phyloP scores from a whole-genome alignment of 1,284 basidiomycete species.

The Malassezia obtusa region DNA sequence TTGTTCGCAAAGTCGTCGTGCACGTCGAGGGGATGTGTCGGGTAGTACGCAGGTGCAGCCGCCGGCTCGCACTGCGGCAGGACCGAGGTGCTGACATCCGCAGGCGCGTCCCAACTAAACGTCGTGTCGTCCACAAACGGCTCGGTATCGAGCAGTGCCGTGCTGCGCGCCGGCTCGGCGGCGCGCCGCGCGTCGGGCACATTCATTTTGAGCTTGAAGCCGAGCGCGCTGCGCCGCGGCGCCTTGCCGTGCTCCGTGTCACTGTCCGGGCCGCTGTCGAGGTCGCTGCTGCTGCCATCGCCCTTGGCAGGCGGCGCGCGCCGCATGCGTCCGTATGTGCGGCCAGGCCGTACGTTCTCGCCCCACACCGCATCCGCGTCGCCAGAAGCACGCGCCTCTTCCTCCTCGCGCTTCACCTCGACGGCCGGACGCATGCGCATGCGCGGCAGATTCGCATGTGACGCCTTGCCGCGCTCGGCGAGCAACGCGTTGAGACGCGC shows the following conservation, averaged over 20 bases:
- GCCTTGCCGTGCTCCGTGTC: not conserved
- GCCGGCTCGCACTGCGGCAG: constrained; percentile 26
- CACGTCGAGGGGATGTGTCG: constrained; percentile 38
- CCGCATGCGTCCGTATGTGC: constrained; percentile 6
- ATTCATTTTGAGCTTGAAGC: constrained; percentile 5
- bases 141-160: constrained; percentile 3
- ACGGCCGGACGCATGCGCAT: not conserved
- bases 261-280: not conserved
- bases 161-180: not conserved
- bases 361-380: not conserved
- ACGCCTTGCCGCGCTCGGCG: constrained; percentile 1
- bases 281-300: not conserved
- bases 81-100: constrained; percentile 2
- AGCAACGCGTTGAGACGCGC: constrained; percentile 1
- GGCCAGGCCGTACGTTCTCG: not conserved
- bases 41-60: constrained; percentile 25
- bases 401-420: not conserved
- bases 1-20: constrained; percentile 37
- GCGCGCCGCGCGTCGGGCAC: not conserved
- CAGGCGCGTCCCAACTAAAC: constrained; percentile 15
- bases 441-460: not conserved
- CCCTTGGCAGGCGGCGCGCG: not conserved
- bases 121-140: constrained; percentile 11
- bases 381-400: not conserved
- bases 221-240: not conserved